Conservation (phyloP, 441 rosid genomes). For the Populus hybrid region DNA sequence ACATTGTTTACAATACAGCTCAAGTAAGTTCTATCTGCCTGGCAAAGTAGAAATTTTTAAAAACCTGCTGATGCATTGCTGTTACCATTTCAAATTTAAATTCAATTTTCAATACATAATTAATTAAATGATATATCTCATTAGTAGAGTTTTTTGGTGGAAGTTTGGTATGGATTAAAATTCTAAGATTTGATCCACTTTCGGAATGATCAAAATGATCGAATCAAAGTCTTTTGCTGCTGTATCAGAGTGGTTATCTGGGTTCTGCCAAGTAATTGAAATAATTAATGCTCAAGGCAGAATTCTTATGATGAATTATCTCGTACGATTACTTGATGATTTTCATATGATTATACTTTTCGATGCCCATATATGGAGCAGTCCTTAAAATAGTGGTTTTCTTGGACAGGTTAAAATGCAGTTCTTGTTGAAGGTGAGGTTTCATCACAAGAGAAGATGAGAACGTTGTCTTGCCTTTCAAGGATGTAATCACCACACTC, state of each 20-base stretch:
- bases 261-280: neutral
- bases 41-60: neutral
- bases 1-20: constrained; percentile 78
- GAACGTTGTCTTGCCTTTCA: neutral
- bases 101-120: neutral
- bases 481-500: neutral
- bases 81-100: neutral
- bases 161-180: neutral
- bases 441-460: constrained; percentile 76
- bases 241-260: neutral
- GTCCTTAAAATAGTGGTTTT: constrained; percentile 8
- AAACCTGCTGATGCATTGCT: neutral
- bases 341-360: neutral
- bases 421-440: constrained; percentile 90
- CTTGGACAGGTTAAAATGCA: constrained; percentile 85
- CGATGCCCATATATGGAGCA: neutral
- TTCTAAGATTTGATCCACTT: neutral
- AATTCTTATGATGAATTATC: neutral
- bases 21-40: constrained; percentile 54
- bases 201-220: neutral
- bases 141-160: neutral
- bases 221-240: neutral
- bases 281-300: neutral
- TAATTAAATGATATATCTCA: neutral
- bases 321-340: neutral